Evolutionary conservation across 225 moss, liverwort and hornwort species (phyloP).

Genomic region (Climacium dendroides): DNA sequence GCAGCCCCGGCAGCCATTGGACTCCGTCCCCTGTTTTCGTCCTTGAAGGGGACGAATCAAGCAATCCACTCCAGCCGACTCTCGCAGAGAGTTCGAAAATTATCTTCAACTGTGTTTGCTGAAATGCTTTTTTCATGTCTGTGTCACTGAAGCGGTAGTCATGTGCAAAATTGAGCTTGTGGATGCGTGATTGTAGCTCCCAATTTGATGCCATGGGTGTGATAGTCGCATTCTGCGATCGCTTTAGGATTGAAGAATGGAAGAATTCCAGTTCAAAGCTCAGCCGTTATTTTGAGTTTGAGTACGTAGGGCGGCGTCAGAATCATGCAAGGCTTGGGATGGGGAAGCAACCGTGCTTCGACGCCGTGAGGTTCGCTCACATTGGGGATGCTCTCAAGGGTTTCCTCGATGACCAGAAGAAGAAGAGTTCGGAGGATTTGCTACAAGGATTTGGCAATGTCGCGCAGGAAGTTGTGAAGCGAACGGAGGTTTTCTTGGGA

Average conservation of each 20-base stretch:
- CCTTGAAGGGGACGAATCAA: background rate
- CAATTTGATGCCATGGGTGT: conserved; percentile 11
- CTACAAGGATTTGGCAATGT: background rate
- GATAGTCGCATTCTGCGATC: background rate
- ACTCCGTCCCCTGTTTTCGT: background rate
- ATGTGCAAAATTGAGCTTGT: background rate
- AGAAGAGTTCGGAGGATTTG: background rate
- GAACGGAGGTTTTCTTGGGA: conserved; percentile 14
- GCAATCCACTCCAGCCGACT: background rate
- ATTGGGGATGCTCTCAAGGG: conserved; percentile 16
- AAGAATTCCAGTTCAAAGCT: background rate
- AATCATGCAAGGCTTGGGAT: background rate
- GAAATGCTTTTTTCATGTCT: background rate
- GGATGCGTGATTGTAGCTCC: background rate
- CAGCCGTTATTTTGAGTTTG: background rate
- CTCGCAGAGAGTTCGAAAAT: background rate
- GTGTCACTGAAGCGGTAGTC: background rate
- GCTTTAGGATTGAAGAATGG: background rate
- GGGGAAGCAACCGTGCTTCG: background rate
- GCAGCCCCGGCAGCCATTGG: background rate
- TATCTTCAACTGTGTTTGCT: too few relatives aligned
- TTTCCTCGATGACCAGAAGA: background rate
- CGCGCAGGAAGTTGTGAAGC: background rate
- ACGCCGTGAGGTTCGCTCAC: background rate
- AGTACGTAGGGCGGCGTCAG: background rate